These are phyloP conservation scores for Wickerhamiella spandovensis DNA, from an alignment of 805 yeast genomes.

Conservation along the genomic window DNA sequence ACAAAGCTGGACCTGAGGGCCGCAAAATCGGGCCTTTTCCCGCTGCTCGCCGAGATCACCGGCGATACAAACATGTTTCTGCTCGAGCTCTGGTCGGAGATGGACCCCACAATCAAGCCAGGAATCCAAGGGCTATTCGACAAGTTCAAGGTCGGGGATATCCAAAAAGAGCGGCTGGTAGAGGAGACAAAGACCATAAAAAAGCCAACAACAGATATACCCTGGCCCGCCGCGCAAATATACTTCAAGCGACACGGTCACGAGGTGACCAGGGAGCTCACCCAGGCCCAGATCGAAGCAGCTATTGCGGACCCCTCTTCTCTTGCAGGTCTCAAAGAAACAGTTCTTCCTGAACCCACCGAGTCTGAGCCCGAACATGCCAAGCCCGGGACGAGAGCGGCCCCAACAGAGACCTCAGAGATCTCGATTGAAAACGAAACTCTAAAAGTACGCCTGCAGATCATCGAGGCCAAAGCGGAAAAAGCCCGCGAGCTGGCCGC, in stretches of 20 bases:
- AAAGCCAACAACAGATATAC: neutral
- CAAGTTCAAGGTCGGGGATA: slow-evolving; percentile 1
- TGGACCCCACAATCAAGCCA: neutral
- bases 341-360: no score
- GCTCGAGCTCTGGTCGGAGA: neutral
- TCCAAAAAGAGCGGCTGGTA: neutral
- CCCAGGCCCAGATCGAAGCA: neutral
- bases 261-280: neutral
- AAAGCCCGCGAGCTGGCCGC: slow-evolving; percentile 1
- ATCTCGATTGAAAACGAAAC: no score
- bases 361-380: no score
- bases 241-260: neutral
- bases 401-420: no score
- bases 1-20: neutral
- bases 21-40: neutral
- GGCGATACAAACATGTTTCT: neutral
- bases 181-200: neutral
- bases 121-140: slow-evolving; percentile 1
- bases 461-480: neutral
- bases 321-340: no score
- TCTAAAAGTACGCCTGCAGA: neutral
- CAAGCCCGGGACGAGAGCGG: no score
- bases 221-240: neutral
- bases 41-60: neutral
- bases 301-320: neutral